Percentiles rank a stretch among this genome's conserved stretches.
Conservation (phyloP, 768 basidiomycete genomes). For the Amanita jacksonii region DNA sequence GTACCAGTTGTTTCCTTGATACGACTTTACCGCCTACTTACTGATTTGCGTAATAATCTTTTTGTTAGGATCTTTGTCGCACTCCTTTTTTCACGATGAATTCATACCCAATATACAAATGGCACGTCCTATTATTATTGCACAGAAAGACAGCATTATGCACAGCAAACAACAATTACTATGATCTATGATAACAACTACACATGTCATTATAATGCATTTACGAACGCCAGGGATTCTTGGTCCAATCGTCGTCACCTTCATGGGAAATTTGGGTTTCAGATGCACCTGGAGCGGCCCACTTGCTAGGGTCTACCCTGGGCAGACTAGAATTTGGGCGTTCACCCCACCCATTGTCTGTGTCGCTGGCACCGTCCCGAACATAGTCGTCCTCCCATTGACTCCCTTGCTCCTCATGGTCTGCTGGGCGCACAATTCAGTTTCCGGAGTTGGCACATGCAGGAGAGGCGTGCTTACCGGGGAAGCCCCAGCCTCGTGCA, state of each 20-base stretch:
- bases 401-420: background rate
- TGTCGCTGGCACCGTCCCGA: constrained; percentile 16
- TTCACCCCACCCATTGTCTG: too few species aligned
- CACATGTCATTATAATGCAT: too few species aligned
- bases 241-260: too few species aligned
- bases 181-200: too few species aligned
- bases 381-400: constrained; percentile 21
- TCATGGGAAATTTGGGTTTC: too few species aligned
- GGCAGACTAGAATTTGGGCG: too few species aligned
- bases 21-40: constrained; percentile 1
- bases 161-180: background rate
- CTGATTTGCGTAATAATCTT: constrained; percentile 8
- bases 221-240: too few species aligned
- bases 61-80: constrained; percentile 6
- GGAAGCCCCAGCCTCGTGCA: too few species aligned
- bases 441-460: too few species aligned
- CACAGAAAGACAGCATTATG: background rate
- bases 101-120: constrained; percentile 10
- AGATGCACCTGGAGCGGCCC: too few species aligned
- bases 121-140: background rate
- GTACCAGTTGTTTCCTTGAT: constrained; percentile 1
- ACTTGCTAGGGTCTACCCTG: too few species aligned
- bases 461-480: background rate
- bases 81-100: constrained; percentile 4
- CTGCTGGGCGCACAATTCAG: too few species aligned